A percentile compares a stretch with the other conserved stretches of the same genome.
Conservation (phyloP, 495 filamentous ascomycete genomes). For the Thozetella sp. region DNA sequence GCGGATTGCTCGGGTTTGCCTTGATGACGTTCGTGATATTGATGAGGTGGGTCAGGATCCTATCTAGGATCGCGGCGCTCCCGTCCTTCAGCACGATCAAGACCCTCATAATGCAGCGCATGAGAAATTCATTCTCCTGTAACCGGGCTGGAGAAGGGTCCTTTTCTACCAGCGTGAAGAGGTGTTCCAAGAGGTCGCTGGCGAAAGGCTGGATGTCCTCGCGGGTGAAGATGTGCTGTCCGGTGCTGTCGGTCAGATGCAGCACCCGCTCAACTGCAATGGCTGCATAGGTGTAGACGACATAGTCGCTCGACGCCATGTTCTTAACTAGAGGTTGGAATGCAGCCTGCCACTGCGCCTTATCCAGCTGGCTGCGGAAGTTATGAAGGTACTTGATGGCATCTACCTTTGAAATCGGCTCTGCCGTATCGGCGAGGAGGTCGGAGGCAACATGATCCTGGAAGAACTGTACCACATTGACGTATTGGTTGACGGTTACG, state of each 20-base stretch:
- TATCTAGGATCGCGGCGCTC: constrained; percentile 68
- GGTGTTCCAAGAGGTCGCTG: constrained; percentile 83
- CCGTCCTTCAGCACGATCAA: constrained; percentile 88
- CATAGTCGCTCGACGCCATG: constrained; percentile 82
- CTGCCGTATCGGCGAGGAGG: constrained; percentile 64
- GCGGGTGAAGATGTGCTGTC: constrained; percentile 73
- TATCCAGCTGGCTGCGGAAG: constrained; percentile 87
- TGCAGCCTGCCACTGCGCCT: constrained; percentile 83
- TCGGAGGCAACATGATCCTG: constrained; percentile 85
- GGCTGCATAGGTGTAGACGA: constrained; percentile 95
- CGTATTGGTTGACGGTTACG: constrained; percentile 78
- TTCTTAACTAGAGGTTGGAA: constrained; percentile 91
- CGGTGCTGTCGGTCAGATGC: constrained; percentile 71
- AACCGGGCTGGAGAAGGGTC: constrained; percentile 84
- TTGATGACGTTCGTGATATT: constrained; percentile 87
- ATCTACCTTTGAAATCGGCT: constrained; percentile 93
- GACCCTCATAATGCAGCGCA: constrained; percentile 97
- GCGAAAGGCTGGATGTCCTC: constrained; percentile 75
- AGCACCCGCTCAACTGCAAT: constrained; percentile 91
- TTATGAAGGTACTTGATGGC: constrained; percentile 96
- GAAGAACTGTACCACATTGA: constrained; percentile 92
- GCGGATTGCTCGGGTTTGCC: constrained; percentile 92
- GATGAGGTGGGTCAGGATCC: constrained; percentile 75
- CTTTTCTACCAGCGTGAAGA: constrained; percentile 88
- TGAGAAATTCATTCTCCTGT: constrained; percentile 98